Conservation (phyloP, 2,329 filamentous ascomycete genomes). For the Cladosporium sp. region DNA sequence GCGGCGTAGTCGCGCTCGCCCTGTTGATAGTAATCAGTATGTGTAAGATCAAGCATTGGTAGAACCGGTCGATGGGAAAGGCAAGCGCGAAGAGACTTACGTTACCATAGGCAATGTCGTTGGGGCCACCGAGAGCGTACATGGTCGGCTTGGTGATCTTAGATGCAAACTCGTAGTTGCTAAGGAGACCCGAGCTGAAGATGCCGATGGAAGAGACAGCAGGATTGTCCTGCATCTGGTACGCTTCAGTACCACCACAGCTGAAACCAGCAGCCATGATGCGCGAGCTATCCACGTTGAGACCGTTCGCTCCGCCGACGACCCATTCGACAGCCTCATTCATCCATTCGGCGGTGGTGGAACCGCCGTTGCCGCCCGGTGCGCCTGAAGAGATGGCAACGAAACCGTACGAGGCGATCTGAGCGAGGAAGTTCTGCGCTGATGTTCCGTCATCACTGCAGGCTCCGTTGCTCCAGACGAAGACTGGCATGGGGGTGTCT, state of each 20-base stretch:
- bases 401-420: slow-evolving; percentile 31
- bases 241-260: slow-evolving; percentile 20
- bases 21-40: neutral
- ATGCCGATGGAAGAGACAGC: slow-evolving; percentile 11
- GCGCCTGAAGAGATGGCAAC: slow-evolving; percentile 29
- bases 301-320: slow-evolving; percentile 4
- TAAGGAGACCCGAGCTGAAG: slow-evolving; percentile 14
- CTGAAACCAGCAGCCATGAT: slow-evolving; percentile 20
- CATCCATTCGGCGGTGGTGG: slow-evolving; percentile 17
- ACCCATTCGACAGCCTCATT: slow-evolving; percentile 18
- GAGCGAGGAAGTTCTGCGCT: slow-evolving; percentile 26
- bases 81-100: slow-evolving; percentile 7
- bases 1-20: slow-evolving; percentile 20
- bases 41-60: neutral
- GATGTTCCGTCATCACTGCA: slow-evolving; percentile 29
- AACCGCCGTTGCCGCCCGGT: slow-evolving; percentile 20
- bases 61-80: neutral
- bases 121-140: slow-evolving; percentile 12
- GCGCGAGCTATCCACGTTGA: slow-evolving; percentile 18
- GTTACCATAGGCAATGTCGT: slow-evolving; percentile 18
- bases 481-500: slow-evolving; percentile 30
- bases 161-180: neutral
- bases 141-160: slow-evolving; percentile 17
- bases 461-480: slow-evolving; percentile 35
- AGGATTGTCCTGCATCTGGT: slow-evolving; percentile 16